Evolutionary conservation across 495 filamentous ascomycete species (phyloP), one percentile per base, ranked within the genome.

Genomic region (Xylaria flabelliformis): DNA sequence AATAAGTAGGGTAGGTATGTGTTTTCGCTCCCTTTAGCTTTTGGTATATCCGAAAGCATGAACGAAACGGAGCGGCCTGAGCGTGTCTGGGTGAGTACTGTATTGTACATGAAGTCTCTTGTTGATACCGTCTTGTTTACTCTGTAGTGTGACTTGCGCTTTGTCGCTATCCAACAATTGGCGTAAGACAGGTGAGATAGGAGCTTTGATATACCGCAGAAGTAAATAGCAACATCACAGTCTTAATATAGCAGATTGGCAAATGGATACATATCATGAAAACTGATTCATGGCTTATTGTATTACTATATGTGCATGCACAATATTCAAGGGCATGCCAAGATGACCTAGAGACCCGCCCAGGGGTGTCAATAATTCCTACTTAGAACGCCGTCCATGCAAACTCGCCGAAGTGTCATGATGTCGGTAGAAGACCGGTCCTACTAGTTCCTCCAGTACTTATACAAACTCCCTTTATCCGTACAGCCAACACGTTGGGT

Each of bases 1-100:
- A 68, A 68, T 29, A 74, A 76, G 75, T 67, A 29, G 26, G 73
- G 72, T 59, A 66, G 64, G 44, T 39, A 15, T 21, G 46, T 55
- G 44, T 19, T 21, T 51, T 19, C 39, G 17, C 29, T 21, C 32
- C 42, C 24, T 44, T 17, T 29, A 36, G 44, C n/a, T 55, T 42
- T 65, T 13, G n/a, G 32, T 36, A 34, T 56, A 10, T 34, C n/a
- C 4, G 7, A 19, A 32, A 36, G 4, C 50, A 24, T 10, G 10
- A 26, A 51, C 3, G 42, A 36, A 32, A 46, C 13, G 9, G 41
- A 51, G 24, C 9, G 13, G 5, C 39, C 10, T 58, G 44, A 15
- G 5, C 17, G 2, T 34, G 15, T 53, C 34, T 39, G 39, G 68
- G 68, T 71, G 69, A 71, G 61, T 64, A 53, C 41, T 24, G 10